Conservation (phyloP, 2,329 filamentous ascomycete genomes). For the Phaeomoniella chlamydospora region DNA sequence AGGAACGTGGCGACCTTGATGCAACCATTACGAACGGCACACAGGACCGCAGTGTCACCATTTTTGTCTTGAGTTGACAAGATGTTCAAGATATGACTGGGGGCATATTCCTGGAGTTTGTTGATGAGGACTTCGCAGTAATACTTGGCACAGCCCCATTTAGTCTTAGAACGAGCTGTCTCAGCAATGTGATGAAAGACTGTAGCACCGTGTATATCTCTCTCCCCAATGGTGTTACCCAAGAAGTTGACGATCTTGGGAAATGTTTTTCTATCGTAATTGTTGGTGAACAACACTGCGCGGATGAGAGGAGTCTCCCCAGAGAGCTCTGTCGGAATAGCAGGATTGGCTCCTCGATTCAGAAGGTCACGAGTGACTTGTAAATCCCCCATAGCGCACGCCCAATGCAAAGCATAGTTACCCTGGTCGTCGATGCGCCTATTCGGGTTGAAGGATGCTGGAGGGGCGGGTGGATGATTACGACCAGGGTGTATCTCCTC, state of each 20-base stretch:
- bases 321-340: slow-evolving; percentile 57
- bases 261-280: slow-evolving; percentile 86
- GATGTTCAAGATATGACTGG: slow-evolving; percentile 61
- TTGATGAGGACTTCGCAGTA: slow-evolving; percentile 87
- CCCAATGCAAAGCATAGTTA: slow-evolving; percentile 93
- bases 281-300: slow-evolving; percentile 91
- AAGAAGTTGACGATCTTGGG: slow-evolving; percentile 71
- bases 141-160: slow-evolving; percentile 79
- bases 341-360: slow-evolving; percentile 62
- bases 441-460: slow-evolving; percentile 74
- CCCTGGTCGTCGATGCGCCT: slow-evolving; percentile 86
- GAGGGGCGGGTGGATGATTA: slow-evolving; percentile 56
- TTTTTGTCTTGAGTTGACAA: slow-evolving; percentile 72
- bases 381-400: slow-evolving; percentile 90
- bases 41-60: slow-evolving; percentile 82
- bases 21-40: slow-evolving; percentile 74
- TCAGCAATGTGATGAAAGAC: slow-evolving; percentile 90
- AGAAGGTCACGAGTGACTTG: slow-evolving; percentile 82
- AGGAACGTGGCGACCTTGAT: slow-evolving; percentile 56
- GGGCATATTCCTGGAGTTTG: slow-evolving; percentile 64
- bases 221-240: slow-evolving; percentile 62
- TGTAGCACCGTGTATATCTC: slow-evolving; percentile 69
- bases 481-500: slow-evolving; percentile 52
- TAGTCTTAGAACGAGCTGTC: slow-evolving; percentile 72
- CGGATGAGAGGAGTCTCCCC: slow-evolving; percentile 91